These are phyloP conservation scores for Xylaria sp. DNA, from an alignment of 2,329 filamentous ascomycete species.

Conservation along the genomic window DNA sequence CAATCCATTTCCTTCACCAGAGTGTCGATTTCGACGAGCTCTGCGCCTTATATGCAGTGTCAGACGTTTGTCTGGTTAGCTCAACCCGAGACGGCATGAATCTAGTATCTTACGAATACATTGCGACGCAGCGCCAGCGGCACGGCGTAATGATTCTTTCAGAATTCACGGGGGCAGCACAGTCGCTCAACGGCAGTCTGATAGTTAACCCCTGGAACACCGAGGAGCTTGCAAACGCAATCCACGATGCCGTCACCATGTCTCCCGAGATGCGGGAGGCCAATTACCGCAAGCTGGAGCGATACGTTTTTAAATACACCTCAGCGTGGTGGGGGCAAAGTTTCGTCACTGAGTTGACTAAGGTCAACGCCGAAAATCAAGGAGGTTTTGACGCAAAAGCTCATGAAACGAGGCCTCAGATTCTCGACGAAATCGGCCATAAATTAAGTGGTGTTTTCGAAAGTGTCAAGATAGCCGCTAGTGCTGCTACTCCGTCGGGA, in stretches of 20 bases:
- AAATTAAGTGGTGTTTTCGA: constrained; percentile 38
- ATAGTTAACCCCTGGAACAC: constrained; percentile 99
- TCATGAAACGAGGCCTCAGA: constrained; percentile 26
- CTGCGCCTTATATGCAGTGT: constrained; percentile 89
- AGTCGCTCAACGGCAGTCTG: constrained; percentile 89
- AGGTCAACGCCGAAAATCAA: constrained; percentile 46
- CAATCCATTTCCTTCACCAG: constrained; percentile 98
- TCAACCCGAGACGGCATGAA: constrained; percentile 99
- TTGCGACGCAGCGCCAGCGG: constrained; percentile 86
- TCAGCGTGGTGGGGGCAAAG: constrained; percentile 96
- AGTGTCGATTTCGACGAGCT: constrained; percentile 94
- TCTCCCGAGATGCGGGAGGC: constrained; percentile 81
- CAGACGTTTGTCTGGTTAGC: constrained; percentile 89
- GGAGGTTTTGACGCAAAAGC: constrained; percentile 33
- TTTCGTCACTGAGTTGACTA: constrained; percentile 83
- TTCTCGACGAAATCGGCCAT: constrained; percentile 34
- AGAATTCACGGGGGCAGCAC: constrained; percentile 94
- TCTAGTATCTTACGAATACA: constrained; percentile 97
- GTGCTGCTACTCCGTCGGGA: constrained; percentile 35
- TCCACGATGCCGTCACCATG: constrained; percentile 98
- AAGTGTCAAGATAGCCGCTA: constrained; percentile 37
- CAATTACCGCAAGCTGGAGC: constrained; percentile 90
- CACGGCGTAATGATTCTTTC: constrained; percentile 95
- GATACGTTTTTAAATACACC: constrained; percentile 97
- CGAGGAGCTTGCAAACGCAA: constrained; percentile 88